Base-by-base conservation (phyloP, 2,329 filamentous ascomycete species). In the Alternaria conjuncta region DNA sequence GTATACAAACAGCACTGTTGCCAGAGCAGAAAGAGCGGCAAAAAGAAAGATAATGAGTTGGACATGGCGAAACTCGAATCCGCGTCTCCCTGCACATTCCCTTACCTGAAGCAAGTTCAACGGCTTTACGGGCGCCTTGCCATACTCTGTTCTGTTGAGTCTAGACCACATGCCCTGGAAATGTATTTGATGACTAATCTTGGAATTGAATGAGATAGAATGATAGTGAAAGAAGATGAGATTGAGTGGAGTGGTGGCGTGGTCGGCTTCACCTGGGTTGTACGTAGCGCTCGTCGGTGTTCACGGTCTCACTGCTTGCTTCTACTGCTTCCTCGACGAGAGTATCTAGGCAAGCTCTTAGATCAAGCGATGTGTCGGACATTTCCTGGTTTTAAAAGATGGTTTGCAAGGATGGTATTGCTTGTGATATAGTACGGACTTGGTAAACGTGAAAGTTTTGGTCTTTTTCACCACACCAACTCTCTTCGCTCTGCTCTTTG, bases 321-420 rank as follows among this genome's bases (percentile, higher is more conserved):
- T 41, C 36, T 41, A 18, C 36, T 18, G n/a, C 15, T 18, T 11
- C 18, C n/a, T 41, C 36, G 4, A 18, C n/a, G 9, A 9, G 1
- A 3, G 15, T 41, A 11, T 41, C 9, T 41, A 41, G 36, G n/a
- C 18, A 41, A 0, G n/a, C 4, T 3, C 11, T 18, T 3, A 18
- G 36, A 11, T 41, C 3, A 41, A 41, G 9, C n/a, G 3, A 41
- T 0, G 36, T 41, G 2, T 6, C 9, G 9, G n/a, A 41, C 4
- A 18, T 6, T 6, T 41, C 2, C 2, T 41, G 5, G n/a, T 15
- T 5, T 18, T 0, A 18, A 6, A 6, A 41, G 2, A 9, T 0
- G 36, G 2, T 0, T 11, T 41, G 36, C 18, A 11, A 11, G 9
- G 3, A 11, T 41, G n/a, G 36, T 18, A 41, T 41, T 41, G 9